Conservation (phyloP, 1,139 yeast genomes). For the Blastobotrys persicus region DNA sequence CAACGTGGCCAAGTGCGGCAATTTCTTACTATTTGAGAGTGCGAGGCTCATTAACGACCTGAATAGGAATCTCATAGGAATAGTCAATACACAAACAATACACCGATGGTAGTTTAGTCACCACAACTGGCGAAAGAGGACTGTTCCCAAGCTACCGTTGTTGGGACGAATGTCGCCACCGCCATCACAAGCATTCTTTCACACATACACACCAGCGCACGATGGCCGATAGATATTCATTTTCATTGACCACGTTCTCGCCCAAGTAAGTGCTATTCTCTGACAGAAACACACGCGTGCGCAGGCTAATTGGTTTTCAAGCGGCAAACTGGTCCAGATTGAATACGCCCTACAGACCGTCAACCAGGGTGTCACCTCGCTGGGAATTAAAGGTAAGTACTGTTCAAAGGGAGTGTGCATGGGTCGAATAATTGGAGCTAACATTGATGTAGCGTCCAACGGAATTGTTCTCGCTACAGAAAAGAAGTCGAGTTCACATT, state of each 20-base stretch:
- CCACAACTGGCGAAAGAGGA: no score
- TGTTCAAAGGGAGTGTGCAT: background rate
- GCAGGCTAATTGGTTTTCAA: conserved; percentile 28
- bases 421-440: background rate
- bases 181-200: background rate
- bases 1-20: no score
- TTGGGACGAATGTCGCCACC: no score
- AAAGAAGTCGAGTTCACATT: conserved; percentile 77
- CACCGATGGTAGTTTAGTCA: no score
- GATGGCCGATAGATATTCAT: conserved; percentile 98
- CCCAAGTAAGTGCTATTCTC: conserved; percentile 67
- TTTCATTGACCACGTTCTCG: conserved; percentile 92
- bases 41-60: no score
- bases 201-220: conserved; percentile 18
- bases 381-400: conserved; percentile 70
- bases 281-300: background rate
- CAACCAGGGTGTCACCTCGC: conserved; percentile 94
- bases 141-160: no score
- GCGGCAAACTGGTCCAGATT: conserved; percentile 96
- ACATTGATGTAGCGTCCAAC: conserved; percentile 58
- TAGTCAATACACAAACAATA: no score
- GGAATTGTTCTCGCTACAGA: conserved; percentile 98
- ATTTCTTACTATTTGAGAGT: no score
- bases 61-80: no score
- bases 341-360: conserved; percentile 98